Evolutionary conservation across 768 basidiomycete genomes (phyloP).

Genomic region (Tulasnella sp.): DNA sequence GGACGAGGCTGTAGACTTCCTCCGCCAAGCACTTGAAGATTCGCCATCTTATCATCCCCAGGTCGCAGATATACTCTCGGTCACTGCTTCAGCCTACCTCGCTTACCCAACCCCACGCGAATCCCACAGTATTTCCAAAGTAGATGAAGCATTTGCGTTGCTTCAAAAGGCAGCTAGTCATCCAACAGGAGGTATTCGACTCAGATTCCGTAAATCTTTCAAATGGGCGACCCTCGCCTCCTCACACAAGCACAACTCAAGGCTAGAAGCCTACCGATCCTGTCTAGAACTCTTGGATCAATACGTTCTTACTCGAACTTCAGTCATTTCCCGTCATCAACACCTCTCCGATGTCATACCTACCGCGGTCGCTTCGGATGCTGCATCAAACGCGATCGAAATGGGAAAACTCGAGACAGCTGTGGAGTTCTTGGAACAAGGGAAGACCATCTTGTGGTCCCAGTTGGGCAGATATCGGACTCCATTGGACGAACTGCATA

Average conservation of each 20-base stretch:
- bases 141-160: too few species aligned
- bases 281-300: background rate
- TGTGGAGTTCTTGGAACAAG: background rate
- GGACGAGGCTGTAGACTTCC: too few species aligned
- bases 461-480: background rate
- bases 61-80: too few species aligned
- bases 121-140: too few species aligned
- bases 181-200: too few species aligned
- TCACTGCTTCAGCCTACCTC: too few species aligned
- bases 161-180: too few species aligned
- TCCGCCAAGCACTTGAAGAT: too few species aligned
- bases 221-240: background rate
- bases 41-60: too few species aligned
- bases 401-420: background rate
- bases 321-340: background rate
- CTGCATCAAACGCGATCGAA: slow-evolving; percentile 2
- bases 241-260: background rate
- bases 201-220: background rate
- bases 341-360: background rate
- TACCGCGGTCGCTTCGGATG: background rate
- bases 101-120: too few species aligned
- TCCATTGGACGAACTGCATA: background rate
- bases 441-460: background rate
- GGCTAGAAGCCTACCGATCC: background rate
- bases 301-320: background rate